Base-by-base conservation (phyloP, 179 eudicot genomes). In the Beta corolliflora region DNA sequence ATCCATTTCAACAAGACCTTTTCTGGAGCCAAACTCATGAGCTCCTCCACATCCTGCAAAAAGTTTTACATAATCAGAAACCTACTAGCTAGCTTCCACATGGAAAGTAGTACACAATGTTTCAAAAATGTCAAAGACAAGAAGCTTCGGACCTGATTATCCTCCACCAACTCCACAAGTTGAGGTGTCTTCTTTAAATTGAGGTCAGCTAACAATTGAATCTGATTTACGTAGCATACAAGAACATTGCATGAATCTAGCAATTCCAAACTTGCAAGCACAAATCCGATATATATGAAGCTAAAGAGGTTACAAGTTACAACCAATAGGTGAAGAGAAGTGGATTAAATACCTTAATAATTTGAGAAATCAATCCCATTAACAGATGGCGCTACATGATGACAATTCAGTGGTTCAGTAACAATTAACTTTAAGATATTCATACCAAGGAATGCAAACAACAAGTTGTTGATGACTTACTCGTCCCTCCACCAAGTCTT, bases 41-140 rank as follows among this genome's bases (percentile, higher is more conserved):
- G 94, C 83, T 93, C 97, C 79, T 92, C 97, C 55, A 93, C 95
- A 81, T 92, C 97, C 97, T 93, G 86, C 72, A 83, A 68, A 18
- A 23, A 8, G 55, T 48, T 46, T 70, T 44, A 78, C 52, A 73
- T 5, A 29, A 56, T 66, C 52, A 73, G 23, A 36, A 78, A 61
- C 36, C 29, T 13, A 18, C 31, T 21, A 36, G 50, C 65, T 71
- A 71, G 60, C 63, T 73, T 58, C 60, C 67, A 75, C 29, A 25
- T 6, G 59, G 14, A 41, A 59, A 63, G 23, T 9, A 12, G 9
- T 58, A n/a, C 53, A 44, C 60, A 69, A 9, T 46, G 19, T 11
- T n/a, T 36, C 15, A 45, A 41, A 7, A 31, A 77, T 76, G 77
- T 50, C 78, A 74, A 16, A 69, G 23, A 69, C 73, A 58, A 50